Evolutionary conservation across 2,329 filamentous ascomycete genomes (phyloP).

Genomic region (Pseudopithomyces chartarum): DNA sequence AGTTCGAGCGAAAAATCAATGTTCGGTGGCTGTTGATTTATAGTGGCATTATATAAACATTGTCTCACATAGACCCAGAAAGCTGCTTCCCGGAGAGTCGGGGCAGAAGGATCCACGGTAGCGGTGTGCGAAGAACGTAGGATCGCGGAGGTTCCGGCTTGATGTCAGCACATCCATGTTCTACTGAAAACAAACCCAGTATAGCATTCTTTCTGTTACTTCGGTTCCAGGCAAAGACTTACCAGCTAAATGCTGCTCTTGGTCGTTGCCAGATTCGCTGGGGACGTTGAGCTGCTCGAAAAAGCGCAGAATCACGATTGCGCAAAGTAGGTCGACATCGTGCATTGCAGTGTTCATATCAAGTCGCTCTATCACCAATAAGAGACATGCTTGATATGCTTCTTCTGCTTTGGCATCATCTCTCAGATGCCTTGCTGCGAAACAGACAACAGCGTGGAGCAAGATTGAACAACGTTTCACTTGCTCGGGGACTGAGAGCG

Average conservation of each 20-base stretch:
- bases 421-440: constrained; percentile 33
- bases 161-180: background rate
- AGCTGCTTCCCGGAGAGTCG: constrained; percentile 37
- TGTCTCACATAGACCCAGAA: constrained; percentile 43
- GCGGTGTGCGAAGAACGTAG: constrained; percentile 32
- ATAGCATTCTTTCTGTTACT: background rate
- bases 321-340: constrained; percentile 35
- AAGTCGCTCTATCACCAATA: constrained; percentile 36
- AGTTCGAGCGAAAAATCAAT: constrained; percentile 35
- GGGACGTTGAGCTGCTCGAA: constrained; percentile 39
- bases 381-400: constrained; percentile 36
- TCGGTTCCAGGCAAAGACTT: constrained; percentile 1
- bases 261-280: constrained; percentile 32
- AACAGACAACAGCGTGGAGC: constrained; percentile 34
- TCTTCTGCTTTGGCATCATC: constrained; percentile 24
- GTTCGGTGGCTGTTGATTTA: constrained; percentile 37
- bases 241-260: constrained; percentile 35
- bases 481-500: constrained; percentile 32
- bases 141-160: constrained; percentile 38
- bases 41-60: constrained; percentile 38
- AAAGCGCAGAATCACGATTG: constrained; percentile 40
- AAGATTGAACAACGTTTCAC: constrained; percentile 34
- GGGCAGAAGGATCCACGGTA: constrained; percentile 38
- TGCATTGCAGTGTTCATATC: constrained; percentile 30
- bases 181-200: background rate